Conservation (phyloP, 768 basidiomycete genomes). For the Baorangia bicolor region DNA sequence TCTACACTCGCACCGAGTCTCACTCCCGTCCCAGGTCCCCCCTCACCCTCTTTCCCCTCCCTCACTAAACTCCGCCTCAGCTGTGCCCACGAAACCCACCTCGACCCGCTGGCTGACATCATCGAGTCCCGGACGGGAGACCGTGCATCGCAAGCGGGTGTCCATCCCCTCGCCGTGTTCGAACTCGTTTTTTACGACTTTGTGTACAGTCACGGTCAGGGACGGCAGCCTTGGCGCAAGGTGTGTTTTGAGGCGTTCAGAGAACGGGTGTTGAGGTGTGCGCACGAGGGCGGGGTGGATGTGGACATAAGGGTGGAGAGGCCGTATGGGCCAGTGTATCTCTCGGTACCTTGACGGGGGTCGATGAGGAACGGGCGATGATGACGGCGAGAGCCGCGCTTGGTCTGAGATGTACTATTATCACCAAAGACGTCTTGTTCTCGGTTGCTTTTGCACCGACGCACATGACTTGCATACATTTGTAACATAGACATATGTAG, state of each 20-base stretch:
- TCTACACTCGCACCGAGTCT: neutral
- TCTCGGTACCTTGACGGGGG: conserved; percentile 11
- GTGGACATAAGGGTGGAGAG: conserved; percentile 26
- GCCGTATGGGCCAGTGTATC: conserved; percentile 27
- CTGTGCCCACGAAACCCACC: conserved; percentile 22
- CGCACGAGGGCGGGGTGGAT: conserved; percentile 21
- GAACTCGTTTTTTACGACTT: conserved; percentile 28
- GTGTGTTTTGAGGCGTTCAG: conserved; percentile 20
- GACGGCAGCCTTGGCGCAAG: conserved; percentile 13
- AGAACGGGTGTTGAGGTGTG: conserved; percentile 21
- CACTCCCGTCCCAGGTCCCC: neutral
- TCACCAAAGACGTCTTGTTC: neutral
- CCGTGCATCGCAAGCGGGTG: conserved; percentile 6
- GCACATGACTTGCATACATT: neutral
- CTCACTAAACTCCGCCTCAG: conserved; percentile 21
- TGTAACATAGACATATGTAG: neutral
- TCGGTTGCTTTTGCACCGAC: neutral
- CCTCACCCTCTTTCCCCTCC: conserved; percentile 9
- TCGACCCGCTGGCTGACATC: conserved; percentile 15
- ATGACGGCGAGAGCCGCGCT: neutral
- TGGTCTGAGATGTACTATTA: neutral
- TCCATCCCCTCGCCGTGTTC: conserved; percentile 14
- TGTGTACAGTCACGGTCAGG: conserved; percentile 9
- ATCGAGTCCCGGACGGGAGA: conserved; percentile 19
- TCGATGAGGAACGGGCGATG: neutral